Evolutionary conservation across 2,329 filamentous ascomycete genomes (phyloP).

Genomic region (Sporothrix humicola): DNA sequence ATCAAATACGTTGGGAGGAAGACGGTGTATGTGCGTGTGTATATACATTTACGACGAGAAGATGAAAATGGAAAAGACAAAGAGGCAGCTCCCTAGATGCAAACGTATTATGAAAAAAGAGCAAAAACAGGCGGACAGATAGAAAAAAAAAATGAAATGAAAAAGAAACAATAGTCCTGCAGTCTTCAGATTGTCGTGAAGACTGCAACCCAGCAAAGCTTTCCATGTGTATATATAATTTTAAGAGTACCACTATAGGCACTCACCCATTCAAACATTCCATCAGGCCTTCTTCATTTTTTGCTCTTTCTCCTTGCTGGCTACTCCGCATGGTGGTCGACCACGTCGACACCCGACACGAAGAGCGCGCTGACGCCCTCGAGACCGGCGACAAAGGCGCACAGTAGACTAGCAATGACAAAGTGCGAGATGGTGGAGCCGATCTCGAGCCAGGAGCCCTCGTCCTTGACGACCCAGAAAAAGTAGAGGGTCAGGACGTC

Average conservation of each 20-base stretch:
- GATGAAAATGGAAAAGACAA: not conserved
- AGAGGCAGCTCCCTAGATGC: not conserved
- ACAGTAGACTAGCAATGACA: constrained; percentile 85
- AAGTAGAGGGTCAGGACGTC: constrained; percentile 94
- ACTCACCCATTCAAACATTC: not conserved
- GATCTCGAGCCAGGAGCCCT: constrained; percentile 97
- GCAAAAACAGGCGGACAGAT: not conserved
- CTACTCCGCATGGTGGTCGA: constrained; percentile 5
- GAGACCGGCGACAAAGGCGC: constrained; percentile 86
- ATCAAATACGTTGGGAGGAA: not conserved
- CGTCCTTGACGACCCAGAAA: constrained; percentile 96
- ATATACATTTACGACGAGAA: constrained; percentile 13
- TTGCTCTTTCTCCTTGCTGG: not conserved
- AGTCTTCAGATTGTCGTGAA: not conserved
- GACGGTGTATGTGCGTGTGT: constrained; percentile 10
- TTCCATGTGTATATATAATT: not conserved
- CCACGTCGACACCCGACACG: constrained; percentile 78
- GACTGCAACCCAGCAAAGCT: not conserved
- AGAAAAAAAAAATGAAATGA: not conserved
- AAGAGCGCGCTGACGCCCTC: constrained; percentile 86
- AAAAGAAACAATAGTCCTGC: too few species aligned
- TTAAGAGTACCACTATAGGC: too few species aligned
- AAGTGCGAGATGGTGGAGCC: constrained; percentile 97
- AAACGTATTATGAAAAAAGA: not conserved
- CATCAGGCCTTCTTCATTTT: not conserved